phyloP scores from a whole-genome alignment of 495 filamentous ascomycete species.

The Penicillium desertorum region DNA sequence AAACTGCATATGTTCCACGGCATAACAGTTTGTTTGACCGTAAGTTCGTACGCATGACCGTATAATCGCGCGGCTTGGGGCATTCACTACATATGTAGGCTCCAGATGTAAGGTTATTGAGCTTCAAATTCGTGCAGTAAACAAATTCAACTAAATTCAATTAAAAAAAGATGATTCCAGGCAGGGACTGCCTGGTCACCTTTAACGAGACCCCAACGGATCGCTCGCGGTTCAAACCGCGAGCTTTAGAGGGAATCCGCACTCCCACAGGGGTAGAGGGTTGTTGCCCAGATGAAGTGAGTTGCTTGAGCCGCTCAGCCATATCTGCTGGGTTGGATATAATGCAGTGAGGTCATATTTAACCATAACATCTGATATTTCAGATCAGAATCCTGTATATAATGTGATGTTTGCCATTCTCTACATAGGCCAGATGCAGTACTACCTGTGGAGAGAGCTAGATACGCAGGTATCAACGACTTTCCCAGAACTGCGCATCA shows the following conservation, averaged over 20 bases:
- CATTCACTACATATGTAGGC: neutral
- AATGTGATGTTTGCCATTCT: neutral
- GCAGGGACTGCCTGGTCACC: neutral
- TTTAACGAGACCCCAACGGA: neutral
- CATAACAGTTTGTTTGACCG: neutral
- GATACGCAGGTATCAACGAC: conserved; percentile 61
- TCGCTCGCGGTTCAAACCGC: neutral
- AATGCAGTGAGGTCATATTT: neutral
- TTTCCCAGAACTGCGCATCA: conserved; percentile 85
- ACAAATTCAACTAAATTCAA: neutral
- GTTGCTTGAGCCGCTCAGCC: neutral
- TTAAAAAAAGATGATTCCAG: neutral
- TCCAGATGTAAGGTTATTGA: too few species aligned
- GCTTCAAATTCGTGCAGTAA: neutral
- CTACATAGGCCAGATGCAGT: neutral
- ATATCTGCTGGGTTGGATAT: neutral
- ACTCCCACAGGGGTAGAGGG: too few species aligned
- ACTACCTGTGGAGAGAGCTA: neutral
- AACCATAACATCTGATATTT: neutral
- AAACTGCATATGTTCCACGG: neutral
- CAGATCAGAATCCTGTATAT: neutral
- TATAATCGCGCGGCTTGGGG: neutral
- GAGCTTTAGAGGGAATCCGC: neutral
- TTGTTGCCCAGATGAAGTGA: neutral
- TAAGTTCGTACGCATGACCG: neutral